Conservation (phyloP, 495 filamentous ascomycete genomes). For the Aspergillus egyptiacus region DNA sequence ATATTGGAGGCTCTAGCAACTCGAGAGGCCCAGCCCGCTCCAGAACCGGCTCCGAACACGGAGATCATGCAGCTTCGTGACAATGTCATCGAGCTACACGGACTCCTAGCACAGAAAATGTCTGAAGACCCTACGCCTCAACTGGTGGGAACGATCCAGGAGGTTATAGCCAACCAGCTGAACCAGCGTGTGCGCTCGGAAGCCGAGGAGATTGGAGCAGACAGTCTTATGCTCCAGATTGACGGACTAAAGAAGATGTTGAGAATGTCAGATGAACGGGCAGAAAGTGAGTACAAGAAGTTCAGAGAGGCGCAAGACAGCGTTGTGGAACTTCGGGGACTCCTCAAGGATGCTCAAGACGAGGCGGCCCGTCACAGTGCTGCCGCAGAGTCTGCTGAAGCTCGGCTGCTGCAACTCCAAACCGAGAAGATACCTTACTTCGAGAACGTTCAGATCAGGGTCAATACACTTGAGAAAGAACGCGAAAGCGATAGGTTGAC, state of each 20-base stretch:
- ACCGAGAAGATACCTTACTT: constrained; percentile 48
- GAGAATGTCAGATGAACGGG: constrained; percentile 41
- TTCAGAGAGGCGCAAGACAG: constrained; percentile 68
- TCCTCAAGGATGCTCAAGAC: constrained; percentile 69
- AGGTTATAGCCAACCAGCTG: constrained; percentile 38
- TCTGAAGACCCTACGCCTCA: constrained; percentile 35
- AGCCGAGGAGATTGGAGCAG: constrained; percentile 43
- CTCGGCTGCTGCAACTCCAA: constrained; percentile 46
- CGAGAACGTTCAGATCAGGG: constrained; percentile 50
- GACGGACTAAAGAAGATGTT: constrained; percentile 51
- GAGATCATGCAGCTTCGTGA: constrained; percentile 46
- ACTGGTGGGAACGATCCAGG: constrained; percentile 44
- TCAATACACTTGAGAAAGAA: constrained; percentile 56
- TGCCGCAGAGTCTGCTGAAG: constrained; percentile 59
- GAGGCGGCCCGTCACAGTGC: constrained; percentile 62
- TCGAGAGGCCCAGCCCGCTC: constrained; percentile 35
- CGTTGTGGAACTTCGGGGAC: constrained; percentile 61
- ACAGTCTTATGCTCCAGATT: constrained; percentile 49
- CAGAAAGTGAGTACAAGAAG: constrained; percentile 56
- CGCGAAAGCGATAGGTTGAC: constrained; percentile 60
- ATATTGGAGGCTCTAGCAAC: constrained; percentile 72
- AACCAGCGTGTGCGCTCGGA: constrained; percentile 32
- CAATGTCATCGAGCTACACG: constrained; percentile 54
- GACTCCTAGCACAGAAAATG: constrained; percentile 34
- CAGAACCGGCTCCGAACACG: constrained; percentile 35